Evolutionary conservation across 176 grass and related monocot species (phyloP), one percentile per base, ranked within the genome.

Genomic region (Elaeis guineensis): DNA sequence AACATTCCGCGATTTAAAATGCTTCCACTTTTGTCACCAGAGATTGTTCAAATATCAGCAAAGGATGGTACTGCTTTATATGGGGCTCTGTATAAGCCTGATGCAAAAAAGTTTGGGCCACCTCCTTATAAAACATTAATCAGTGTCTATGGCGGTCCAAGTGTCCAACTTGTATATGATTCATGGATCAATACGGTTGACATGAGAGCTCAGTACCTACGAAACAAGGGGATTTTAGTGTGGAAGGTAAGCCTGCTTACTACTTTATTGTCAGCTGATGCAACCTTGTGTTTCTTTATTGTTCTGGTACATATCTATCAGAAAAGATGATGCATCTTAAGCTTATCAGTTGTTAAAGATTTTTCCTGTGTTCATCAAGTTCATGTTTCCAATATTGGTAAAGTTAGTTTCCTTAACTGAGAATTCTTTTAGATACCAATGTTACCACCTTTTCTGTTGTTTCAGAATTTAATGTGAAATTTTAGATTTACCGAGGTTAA

Each of bases 121-220:
- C 94, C 94, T 50, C 94, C 94, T 0, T 98, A 98, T 69, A 92
- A 70, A 80, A 89, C 85, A 6, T 68, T 98, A 55, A 69, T 98
- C 59, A 83, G 63, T 11, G 85, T 98, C 59, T 98, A 98, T 62
- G 94, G 94, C 63, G 94, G 94, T 52, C 94, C 94, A 3, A 80
- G 88, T 75, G 88, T 93, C 64, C 94, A 98, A 72, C 73, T 92
- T 17, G 88, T 98, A 32, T 82, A 66, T 51, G 94, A 98, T 78
- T 81, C 88, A 21, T 98, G 94, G 94, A 76, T 92, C 23, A 86
- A 81, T 76, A 98, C 87, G 62, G 94, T 98, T 78, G 94, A 98
- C 75, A 98, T 98, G 94, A 89, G 94, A 79, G 88, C 94, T 54
- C 94, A 98, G 57, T 98, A 76, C 61, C 73, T 98, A 54, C 81